These are phyloP conservation scores for Pseudogymnoascus sp. DNA, from an alignment of 2,329 filamentous ascomycete genomes.

Conservation along the genomic window DNA sequence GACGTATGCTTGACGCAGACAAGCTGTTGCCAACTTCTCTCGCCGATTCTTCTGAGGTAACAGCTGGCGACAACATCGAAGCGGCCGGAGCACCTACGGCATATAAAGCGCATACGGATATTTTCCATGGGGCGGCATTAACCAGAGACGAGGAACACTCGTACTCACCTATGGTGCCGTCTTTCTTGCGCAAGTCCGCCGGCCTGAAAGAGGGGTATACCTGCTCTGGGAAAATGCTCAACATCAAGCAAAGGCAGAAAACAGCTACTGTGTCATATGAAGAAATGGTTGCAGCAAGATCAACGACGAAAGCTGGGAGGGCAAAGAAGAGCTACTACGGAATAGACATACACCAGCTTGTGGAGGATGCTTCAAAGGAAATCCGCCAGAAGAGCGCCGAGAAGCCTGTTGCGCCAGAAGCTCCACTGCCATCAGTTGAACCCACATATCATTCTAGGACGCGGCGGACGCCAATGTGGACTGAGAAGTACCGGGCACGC, in stretches of 20 bases:
- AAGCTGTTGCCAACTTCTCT: background rate
- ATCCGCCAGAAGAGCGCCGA: conserved; percentile 28
- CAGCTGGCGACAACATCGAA: background rate
- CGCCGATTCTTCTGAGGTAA: background rate
- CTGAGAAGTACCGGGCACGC: conserved; percentile 89
- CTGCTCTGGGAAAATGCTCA: conserved; percentile 44
- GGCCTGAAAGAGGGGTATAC: conserved; percentile 21
- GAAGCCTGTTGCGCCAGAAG: conserved; percentile 29
- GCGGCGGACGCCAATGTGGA: conserved; percentile 65
- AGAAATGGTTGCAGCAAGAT: conserved; percentile 59
- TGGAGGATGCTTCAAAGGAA: conserved; percentile 60
- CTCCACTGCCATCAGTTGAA: conserved; percentile 36
- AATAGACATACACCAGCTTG: conserved; percentile 78
- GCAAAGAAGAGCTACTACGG: conserved; percentile 80
- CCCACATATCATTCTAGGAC: conserved; percentile 23
- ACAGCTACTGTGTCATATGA: conserved; percentile 50
- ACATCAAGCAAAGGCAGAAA: conserved; percentile 48
- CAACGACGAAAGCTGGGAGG: conserved; percentile 57
- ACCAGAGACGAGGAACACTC: background rate
- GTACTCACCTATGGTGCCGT: background rate
- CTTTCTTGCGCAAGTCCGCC: background rate
- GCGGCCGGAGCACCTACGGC: background rate
- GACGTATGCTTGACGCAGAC: conserved; percentile 35
- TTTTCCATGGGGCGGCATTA: background rate
- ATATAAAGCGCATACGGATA: background rate